Evolutionary conservation across 352 stramenopile genomes (phyloP).

Genomic region (Phytopythium oedochilum): DNA sequence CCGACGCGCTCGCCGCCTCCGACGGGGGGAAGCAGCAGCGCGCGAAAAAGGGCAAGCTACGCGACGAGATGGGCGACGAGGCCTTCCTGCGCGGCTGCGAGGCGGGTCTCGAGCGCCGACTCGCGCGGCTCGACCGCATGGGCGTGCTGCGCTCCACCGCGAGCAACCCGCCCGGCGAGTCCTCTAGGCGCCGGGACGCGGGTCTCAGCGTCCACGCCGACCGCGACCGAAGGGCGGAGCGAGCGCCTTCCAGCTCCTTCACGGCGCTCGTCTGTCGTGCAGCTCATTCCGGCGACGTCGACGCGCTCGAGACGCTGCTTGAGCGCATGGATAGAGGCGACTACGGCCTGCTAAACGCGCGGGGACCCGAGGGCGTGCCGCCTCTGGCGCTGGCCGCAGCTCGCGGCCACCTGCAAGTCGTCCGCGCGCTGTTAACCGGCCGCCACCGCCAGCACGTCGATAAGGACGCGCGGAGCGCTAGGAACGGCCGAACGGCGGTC

Average conservation of each 20-base stretch:
- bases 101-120: background rate
- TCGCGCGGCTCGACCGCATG: constrained; percentile 1
- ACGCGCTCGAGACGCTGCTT: background rate
- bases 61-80: background rate
- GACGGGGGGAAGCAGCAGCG: background rate
- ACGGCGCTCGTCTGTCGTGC: background rate
- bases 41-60: constrained; percentile 3
- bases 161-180: background rate
- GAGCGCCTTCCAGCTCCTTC: background rate
- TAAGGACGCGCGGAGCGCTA: constrained; percentile 17
- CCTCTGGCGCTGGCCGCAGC: constrained; percentile 18
- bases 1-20: background rate
- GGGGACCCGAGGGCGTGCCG: background rate
- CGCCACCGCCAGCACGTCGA: constrained; percentile 35
- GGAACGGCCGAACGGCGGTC: constrained; percentile 38
- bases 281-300: background rate
- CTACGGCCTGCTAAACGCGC: background rate
- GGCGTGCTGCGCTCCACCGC: background rate
- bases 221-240: background rate
- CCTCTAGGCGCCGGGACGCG: background rate
- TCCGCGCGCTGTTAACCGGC: constrained; percentile 20
- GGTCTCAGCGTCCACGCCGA: background rate
- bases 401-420: constrained; percentile 37
- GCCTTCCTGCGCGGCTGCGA: background rate
- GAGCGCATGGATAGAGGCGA: background rate